These are phyloP conservation scores for Rugosomyces carneus DNA, from an alignment of 1,284 basidiomycete genomes.

Conservation along the genomic window DNA sequence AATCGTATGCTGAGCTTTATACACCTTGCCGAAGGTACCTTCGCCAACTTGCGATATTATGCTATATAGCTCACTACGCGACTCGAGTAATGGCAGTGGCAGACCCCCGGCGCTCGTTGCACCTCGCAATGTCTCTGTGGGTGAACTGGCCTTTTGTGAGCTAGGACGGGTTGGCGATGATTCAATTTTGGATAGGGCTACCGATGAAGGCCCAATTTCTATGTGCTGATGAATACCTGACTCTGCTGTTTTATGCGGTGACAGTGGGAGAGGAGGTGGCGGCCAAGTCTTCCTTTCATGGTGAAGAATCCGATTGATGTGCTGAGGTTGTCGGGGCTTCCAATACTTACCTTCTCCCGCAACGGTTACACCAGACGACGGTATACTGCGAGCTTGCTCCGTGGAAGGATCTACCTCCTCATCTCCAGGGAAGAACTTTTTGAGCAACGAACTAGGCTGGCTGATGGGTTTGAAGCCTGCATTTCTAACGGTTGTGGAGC, in stretches of 20 bases:
- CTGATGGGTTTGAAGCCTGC: conserved; percentile 62
- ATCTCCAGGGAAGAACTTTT: conserved; percentile 67
- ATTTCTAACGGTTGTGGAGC: conserved; percentile 29
- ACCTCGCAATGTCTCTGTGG: not conserved
- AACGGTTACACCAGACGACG: not conserved
- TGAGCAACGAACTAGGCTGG: conserved; percentile 52
- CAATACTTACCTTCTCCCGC: conserved; percentile 4
- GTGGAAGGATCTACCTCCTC: conserved; percentile 43
- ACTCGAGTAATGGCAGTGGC: conserved; percentile 8
- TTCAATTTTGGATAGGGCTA: not conserved
- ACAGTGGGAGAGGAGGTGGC: conserved; percentile 8
- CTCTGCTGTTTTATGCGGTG: conserved; percentile 4
- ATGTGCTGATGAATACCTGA: not conserved
- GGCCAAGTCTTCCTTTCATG: conserved; percentile 16
- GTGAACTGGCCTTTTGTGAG: conserved; percentile 4
- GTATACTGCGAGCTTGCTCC: conserved; percentile 8
- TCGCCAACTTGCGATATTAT: conserved; percentile 95
- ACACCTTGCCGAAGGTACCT: conserved; percentile 99
- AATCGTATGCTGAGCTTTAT: conserved; percentile 87
- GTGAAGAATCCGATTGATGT: conserved; percentile 4
- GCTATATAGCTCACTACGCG: conserved; percentile 68
- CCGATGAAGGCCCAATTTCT: not conserved
- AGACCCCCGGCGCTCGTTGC: conserved; percentile 5
- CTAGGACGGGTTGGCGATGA: not conserved
- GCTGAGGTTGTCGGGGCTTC: not conserved